Evolutionary conservation across 2,329 filamentous ascomycete species (phyloP).

Genomic region (Teratosphaeria pseudoeucalypti): DNA sequence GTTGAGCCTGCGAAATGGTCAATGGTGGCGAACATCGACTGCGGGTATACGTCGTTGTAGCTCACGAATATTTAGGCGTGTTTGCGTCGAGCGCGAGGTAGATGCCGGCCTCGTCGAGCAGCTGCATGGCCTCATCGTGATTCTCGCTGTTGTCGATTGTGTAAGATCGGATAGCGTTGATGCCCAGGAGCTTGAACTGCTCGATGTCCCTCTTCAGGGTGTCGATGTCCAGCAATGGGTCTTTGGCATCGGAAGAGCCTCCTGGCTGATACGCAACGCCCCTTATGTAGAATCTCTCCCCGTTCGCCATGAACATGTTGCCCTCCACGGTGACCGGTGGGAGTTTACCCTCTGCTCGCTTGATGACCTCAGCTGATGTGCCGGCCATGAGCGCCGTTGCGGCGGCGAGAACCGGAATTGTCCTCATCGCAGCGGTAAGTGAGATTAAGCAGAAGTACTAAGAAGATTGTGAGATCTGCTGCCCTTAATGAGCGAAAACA

Average conservation of each 20-base stretch:
- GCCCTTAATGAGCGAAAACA: background rate
- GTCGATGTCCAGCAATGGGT: slow-evolving; percentile 62
- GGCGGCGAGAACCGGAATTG: background rate
- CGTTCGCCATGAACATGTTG: background rate
- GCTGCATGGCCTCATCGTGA: slow-evolving; percentile 77
- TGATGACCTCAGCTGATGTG: slow-evolving; percentile 2
- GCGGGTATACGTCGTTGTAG: slow-evolving; percentile 56
- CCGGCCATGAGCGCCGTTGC: background rate
- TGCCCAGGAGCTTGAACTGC: slow-evolving; percentile 68
- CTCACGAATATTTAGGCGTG: slow-evolving; percentile 66
- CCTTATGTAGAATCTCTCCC: slow-evolving; percentile 42
- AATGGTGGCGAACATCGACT: slow-evolving; percentile 76
- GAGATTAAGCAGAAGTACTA: background rate
- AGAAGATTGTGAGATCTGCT: background rate
- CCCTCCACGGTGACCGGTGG: slow-evolving; percentile 10
- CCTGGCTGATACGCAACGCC: slow-evolving; percentile 47
- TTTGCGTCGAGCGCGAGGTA: slow-evolving; percentile 89
- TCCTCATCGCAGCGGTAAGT: background rate
- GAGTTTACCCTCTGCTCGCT: slow-evolving; percentile 3
- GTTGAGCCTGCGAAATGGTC: slow-evolving; percentile 80
- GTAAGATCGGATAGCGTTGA: slow-evolving; percentile 82
- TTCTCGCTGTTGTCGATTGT: slow-evolving; percentile 76
- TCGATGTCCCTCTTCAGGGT: slow-evolving; percentile 68
- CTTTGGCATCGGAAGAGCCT: slow-evolving; percentile 51
- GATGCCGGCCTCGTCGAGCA: slow-evolving; percentile 72